Evolutionary conservation across 306 rosid genomes (phyloP).

Genomic region (Purshia tridentata): DNA sequence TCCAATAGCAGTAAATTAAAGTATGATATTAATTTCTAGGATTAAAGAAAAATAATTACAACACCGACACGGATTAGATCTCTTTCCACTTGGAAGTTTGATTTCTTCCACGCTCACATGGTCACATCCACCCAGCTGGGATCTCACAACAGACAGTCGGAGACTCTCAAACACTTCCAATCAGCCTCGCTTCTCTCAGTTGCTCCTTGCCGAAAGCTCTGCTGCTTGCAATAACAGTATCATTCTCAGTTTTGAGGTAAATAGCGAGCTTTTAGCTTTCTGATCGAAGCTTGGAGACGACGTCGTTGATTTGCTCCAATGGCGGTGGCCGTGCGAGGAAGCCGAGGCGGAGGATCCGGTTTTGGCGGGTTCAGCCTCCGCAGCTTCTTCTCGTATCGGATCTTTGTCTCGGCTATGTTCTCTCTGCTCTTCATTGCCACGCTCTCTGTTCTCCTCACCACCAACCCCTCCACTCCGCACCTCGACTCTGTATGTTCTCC

Average conservation of each 20-base stretch:
- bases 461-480: slow-evolving; percentile 61
- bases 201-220: neutral
- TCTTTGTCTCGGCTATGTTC: slow-evolving; percentile 92
- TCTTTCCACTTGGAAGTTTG: neutral
- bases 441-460: slow-evolving; percentile 65
- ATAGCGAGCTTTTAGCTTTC: neutral
- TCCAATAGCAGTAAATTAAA: neutral
- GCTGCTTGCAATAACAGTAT: neutral
- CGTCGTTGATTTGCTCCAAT: slow-evolving; percentile 40
- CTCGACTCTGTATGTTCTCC: slow-evolving; percentile 69
- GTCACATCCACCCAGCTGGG: slow-evolving; percentile 8
- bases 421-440: slow-evolving; percentile 90
- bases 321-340: slow-evolving; percentile 89
- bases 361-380: slow-evolving; percentile 61
- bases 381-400: slow-evolving; percentile 89
- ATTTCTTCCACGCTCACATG: slow-evolving; percentile 11
- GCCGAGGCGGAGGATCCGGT: slow-evolving; percentile 58
- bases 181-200: neutral
- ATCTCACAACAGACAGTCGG: slow-evolving; percentile 2
- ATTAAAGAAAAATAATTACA: neutral
- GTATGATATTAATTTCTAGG: neutral
- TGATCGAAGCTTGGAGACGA: slow-evolving; percentile 14
- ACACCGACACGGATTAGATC: slow-evolving; percentile 17
- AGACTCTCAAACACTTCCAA: neutral
- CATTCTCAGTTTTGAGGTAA: slow-evolving; percentile 6